phyloP scores from a whole-genome alignment of 2,329 filamentous ascomycete species.

The Penicillium sumatraense region DNA sequence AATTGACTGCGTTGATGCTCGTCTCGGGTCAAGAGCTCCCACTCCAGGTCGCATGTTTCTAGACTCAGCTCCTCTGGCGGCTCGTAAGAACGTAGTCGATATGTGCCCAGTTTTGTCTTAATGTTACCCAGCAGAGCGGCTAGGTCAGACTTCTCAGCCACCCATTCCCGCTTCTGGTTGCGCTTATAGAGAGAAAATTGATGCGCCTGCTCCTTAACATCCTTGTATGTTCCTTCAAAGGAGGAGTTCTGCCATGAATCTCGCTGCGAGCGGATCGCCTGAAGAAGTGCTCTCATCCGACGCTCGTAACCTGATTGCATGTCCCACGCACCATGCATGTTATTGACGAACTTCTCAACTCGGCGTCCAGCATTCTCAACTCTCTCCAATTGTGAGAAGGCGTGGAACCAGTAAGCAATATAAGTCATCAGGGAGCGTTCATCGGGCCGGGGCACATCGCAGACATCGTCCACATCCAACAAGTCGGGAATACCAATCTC shows the following conservation, averaged over 20 bases:
- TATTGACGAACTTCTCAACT: conserved; percentile 97
- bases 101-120: conserved; percentile 97
- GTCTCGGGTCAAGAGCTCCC: conserved; percentile 76
- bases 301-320: conserved; percentile 98
- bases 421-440: conserved; percentile 98
- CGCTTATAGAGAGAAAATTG: conserved; percentile 90
- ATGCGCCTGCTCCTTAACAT: conserved; percentile 84
- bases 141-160: conserved; percentile 95
- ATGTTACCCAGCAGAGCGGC: conserved; percentile 94
- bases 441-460: conserved; percentile 93
- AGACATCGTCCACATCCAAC: conserved; percentile 96
- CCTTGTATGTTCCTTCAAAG: conserved; percentile 89
- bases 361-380: conserved; percentile 95
- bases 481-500: conserved; percentile 97
- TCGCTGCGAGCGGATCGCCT: conserved; percentile 73
- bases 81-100: conserved; percentile 86
- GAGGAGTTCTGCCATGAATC: conserved; percentile 76
- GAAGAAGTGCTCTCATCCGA: conserved; percentile 81
- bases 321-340: conserved; percentile 99
- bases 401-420: conserved; percentile 99
- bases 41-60: conserved; percentile 80
- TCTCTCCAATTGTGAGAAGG: conserved; percentile 98
- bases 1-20: conserved; percentile 89
- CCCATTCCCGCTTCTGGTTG: conserved; percentile 90
- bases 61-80: conserved; percentile 82